Percentiles rank a stretch among this genome's conserved stretches.
Conservation (phyloP, 148 eudicot genomes). For the Chenopodium quinoa region DNA sequence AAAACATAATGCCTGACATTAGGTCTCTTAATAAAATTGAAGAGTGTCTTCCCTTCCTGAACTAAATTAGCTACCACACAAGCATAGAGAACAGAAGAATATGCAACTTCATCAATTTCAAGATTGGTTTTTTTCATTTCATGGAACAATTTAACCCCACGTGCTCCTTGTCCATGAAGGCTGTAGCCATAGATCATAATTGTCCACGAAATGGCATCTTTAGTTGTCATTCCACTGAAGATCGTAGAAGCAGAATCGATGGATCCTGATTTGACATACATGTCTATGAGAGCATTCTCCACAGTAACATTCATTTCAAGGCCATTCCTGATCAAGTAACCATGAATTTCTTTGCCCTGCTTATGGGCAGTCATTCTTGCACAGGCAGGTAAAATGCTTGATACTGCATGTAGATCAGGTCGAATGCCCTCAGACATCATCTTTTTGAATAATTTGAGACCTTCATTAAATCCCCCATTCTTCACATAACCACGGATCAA, state of each 20-base stretch:
- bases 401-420: conserved; percentile 51
- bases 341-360: conserved; percentile 67
- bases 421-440: conserved; percentile 47
- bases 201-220: conserved; percentile 68
- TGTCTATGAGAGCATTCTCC: conserved; percentile 62
- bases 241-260: conserved; percentile 51
- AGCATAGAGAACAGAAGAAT: conserved; percentile 50
- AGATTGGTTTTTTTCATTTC: conserved; percentile 37
- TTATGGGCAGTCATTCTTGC: conserved; percentile 73
- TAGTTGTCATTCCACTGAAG: conserved; percentile 38
- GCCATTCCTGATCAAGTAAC: conserved; percentile 50
- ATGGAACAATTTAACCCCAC: conserved; percentile 48
- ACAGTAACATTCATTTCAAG: conserved; percentile 46
- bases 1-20: conserved; percentile 46
- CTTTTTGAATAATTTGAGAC: conserved; percentile 53
- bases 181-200: conserved; percentile 65
- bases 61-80: conserved; percentile 52
- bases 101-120: conserved; percentile 45
- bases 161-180: conserved; percentile 59
- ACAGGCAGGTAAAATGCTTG: conserved; percentile 67
- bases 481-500: conserved; percentile 66
- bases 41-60: conserved; percentile 46
- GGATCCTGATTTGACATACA: conserved; percentile 70
- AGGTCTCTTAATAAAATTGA: conserved; percentile 44
- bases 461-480: conserved; percentile 69